Base-by-base conservation (phyloP, 2,329 filamentous ascomycete genomes). In the Fusarium papillatum region DNA sequence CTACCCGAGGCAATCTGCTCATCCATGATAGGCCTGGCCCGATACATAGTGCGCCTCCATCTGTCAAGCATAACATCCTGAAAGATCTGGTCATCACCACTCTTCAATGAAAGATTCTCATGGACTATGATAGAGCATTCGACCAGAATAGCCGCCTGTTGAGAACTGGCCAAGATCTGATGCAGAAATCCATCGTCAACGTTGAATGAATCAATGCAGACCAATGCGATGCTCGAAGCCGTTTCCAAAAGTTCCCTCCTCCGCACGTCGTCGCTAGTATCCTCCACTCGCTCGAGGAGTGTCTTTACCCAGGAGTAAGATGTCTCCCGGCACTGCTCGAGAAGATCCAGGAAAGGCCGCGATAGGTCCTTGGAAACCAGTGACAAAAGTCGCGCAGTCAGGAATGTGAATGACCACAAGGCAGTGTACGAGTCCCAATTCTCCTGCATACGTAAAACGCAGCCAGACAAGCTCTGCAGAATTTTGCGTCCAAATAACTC, bases 401-500 rank as follows among this genome's bases (percentile, higher is more conserved):
- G 19, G 13, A 74, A 57, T 1, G 68, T 72, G 16, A 75, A 79
- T 4, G 66, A 73, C 16, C 69, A 76, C 0, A 80, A 24, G 0
- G 78, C 69, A 0, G 31, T 74, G 10, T 77, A 57, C 1, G 76
- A 80, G 29, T 80, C 69, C 79, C 77, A 80, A 17, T 79, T 80
- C 26, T 71, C 69, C 19, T 69, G 36, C 3, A 79, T 43, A 1
- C 70, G 71, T 3, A 48, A 53, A 0, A 79, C 16, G 14, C 46
- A 1, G 26, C 6, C 1, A 79, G 62, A 2, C 3, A 0, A 77
- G 19, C 10, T 36, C 34, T 36, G 34, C 34, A 36, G 34, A 36
- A 79, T 41, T 6, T 57, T 8, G 0, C 11, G n/a, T 4, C 66
- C 72, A 34, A 79, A 79, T 2, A 8, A 4, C 5, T 79, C 72